Evolutionary conservation across 2,329 filamentous ascomycete genomes (phyloP), one percentile per base, ranked within the genome.

Genomic region (Thielaviopsis euricoi): DNA sequence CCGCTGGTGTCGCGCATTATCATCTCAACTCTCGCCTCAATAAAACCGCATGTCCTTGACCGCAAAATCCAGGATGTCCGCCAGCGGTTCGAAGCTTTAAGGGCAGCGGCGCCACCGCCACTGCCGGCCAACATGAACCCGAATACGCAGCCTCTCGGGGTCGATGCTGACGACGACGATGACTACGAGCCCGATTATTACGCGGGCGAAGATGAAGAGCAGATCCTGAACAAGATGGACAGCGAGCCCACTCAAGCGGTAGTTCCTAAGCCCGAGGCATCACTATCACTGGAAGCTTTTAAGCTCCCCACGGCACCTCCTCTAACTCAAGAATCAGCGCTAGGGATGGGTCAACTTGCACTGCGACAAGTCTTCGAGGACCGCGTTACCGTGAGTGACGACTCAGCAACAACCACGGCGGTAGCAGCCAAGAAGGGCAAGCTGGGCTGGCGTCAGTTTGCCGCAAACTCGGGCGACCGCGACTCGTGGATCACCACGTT

Each of bases 401-500:
- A 89, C 53, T 74, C 80, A 0, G 69, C 37, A 43, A 43, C 15
- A 9, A 51, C 21, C 48, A 15, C 48, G 3, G 48, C 48, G 5
- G 21, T 77, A 0, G 21, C 77, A 0, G 69, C 74, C 61, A 78
- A 80, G 73, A 81, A 81, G 67, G 74, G 76, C 49, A 82, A 83
- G 70, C 74, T 79, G 61, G 91, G 93, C 0, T 86, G 97, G 67
- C 87, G 87, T 65, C 80, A 90, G 53, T 74, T 96, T 43, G 90
- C 91, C 0, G 89, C 87, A 23, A 91, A 84, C 66, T 85, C 84
- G 2, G 88, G 89, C 64, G 89, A 91, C 65, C 79, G 85, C 62
- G 90, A 96, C 62, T 87, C 89, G 0, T 97, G 91, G 90, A 80
- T 95, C 63, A 93, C 89, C 0, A 81, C 97, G 21, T 77, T 97